Evolutionary conservation across 2,329 filamentous ascomycete species (phyloP), one percentile per base, ranked within the genome.

Genomic region (Myrmaecium sp.): DNA sequence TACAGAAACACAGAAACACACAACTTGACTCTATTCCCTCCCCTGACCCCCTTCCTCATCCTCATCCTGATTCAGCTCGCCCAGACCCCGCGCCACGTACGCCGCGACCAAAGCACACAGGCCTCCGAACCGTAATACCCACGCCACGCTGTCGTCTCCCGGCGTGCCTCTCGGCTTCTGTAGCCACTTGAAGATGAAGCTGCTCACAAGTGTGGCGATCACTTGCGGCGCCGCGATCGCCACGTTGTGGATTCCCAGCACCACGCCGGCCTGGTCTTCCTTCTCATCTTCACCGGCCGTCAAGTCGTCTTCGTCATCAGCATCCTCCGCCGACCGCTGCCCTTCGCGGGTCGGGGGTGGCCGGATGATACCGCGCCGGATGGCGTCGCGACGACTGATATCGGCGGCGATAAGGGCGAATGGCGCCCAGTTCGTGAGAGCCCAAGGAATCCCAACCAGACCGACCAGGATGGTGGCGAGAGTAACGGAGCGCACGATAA

Each of bases 161-260:
- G 81, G 76, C 4, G 66, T 69, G 4, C 83, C 84, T 35, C 86
- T 66, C 1, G 81, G 82, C 51, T 92, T 93, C 55, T 95, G 84
- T 42, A 86, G 66, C 21, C 75, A 57, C 44, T 71, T 74, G 58
- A 95, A 95, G 34, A 95, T 78, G 32, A 77, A 59, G 43, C 77
- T 83, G 32, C 80, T 86, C 14, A 78, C 71, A 15, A 94, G 56
- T 5, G 83, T 94, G 7, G 86, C 83, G 29, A 94, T 65, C 33
- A 94, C 84, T 47, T 95, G 86, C 2, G 86, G 86, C 4, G 82
- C 74, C 1, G 84, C 82, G 38, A 95, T 79, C 10, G 84, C 76
- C 55, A 95, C 86, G 50, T 95, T 95, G 59, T 95, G 86, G 29
- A 95, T 83, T 6, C 86, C 86, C 2, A 95, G 65, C 23, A 95